Conservation (phyloP, 139 green algal species). For the Pseudopediastrum boryanum region DNA sequence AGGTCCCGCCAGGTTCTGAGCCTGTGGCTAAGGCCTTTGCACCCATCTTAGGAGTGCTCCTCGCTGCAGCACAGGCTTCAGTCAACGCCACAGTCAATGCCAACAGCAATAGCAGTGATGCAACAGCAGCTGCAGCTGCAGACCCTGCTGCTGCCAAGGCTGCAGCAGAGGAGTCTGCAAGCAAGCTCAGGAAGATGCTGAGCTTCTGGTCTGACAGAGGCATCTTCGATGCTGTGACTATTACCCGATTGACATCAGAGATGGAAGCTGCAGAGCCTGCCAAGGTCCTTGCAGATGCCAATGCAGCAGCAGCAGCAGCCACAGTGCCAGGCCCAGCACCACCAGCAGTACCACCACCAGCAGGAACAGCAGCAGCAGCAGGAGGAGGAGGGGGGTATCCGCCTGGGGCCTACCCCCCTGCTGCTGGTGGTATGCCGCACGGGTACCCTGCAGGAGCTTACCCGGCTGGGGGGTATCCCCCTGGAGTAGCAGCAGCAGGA, state of each 20-base stretch:
- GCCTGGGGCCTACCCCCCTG: background rate
- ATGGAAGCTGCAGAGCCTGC: conserved; percentile 14
- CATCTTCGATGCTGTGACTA: conserved; percentile 1
- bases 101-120: background rate
- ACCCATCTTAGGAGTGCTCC: conserved; percentile 15
- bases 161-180: background rate
- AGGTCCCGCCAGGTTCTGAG: background rate
- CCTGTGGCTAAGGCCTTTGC: conserved; percentile 4
- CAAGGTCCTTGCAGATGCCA: background rate
- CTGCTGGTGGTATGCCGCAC: too few species aligned
- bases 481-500: too few species aligned
- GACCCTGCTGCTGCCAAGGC: conserved; percentile 1
- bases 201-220: conserved; percentile 36
- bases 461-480: too few species aligned
- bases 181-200: conserved; percentile 32
- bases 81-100: background rate
- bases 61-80: conserved; percentile 26
- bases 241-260: conserved; percentile 14
- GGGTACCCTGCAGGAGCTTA: too few species aligned
- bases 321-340: background rate
- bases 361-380: conserved; percentile 2
- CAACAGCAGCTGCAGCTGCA: background rate
- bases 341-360: conserved; percentile 34
- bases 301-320: conserved; percentile 7
- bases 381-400: background rate